Percentiles rank a stretch among this genome's conserved stretches.
Conservation (phyloP, 306 rosid species). For the Cicer arietinum region DNA sequence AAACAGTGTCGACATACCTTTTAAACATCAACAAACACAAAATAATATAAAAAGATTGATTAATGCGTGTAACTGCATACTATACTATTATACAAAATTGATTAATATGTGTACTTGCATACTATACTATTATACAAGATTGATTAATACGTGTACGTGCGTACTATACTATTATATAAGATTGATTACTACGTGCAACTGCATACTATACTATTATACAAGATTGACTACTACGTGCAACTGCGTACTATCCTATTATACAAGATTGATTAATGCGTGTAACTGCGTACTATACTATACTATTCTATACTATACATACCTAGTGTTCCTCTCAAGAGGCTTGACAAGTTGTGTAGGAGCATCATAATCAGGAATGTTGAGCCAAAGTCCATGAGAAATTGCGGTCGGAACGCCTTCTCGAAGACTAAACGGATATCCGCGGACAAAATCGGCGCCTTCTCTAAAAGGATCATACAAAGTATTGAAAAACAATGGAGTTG, state of each 20-base stretch:
- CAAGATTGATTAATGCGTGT: too few species aligned
- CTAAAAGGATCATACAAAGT: conserved; percentile 73
- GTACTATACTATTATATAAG: too few species aligned
- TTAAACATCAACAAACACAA: background rate
- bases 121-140: too few species aligned
- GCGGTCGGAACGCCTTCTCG: conserved; percentile 89
- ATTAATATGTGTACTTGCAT: too few species aligned
- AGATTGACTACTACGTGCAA: too few species aligned
- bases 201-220: too few species aligned
- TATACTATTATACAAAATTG: too few species aligned
- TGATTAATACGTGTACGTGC: too few species aligned
- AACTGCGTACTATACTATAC: background rate
- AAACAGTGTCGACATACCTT: conserved; percentile 57
- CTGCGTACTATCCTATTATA: too few species aligned
- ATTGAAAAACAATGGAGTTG: conserved; percentile 58
- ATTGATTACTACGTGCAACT: too few species aligned
- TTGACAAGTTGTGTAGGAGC: conserved; percentile 95
- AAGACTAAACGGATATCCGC: conserved; percentile 92
- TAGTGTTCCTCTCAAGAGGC: conserved; percentile 88
- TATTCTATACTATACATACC: conserved; percentile 50
- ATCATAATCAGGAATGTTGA: conserved; percentile 92
- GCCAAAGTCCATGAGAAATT: conserved; percentile 90
- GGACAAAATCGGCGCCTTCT: conserved; percentile 84
- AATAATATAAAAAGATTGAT: too few species aligned
- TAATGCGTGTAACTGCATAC: too few species aligned